Percentiles rank a stretch among this genome's conserved stretches.
Conservation (phyloP, 164 flowering plant genomes). For the Kingdonia uniflora region DNA sequence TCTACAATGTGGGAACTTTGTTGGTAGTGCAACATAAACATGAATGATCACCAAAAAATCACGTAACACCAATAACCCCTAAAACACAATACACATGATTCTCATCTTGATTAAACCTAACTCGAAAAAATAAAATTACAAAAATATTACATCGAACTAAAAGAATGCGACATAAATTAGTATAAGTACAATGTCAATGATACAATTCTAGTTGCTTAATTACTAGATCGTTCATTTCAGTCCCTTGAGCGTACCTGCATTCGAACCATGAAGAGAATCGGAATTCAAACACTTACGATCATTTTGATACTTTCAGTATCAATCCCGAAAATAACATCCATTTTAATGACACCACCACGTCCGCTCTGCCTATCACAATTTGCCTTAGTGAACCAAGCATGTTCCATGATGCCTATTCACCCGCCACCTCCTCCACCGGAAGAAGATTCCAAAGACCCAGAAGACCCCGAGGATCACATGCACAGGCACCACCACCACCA, state of each 20-base stretch:
- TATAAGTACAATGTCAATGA: no score
- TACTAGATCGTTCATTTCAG: no score
- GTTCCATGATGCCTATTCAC: background rate
- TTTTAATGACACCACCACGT: background rate
- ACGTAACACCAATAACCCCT: no score
- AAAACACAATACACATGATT: no score
- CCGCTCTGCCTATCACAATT: constrained; percentile 1
- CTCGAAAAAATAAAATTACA: no score
- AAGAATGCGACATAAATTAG: no score
- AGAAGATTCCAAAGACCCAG: background rate
- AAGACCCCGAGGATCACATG: background rate
- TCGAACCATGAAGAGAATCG: background rate
- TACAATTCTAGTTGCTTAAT: no score
- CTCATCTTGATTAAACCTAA: no score
- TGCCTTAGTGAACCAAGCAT: constrained; percentile 3
- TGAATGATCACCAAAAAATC: no score
- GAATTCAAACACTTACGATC: background rate
- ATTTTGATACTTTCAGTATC: background rate
- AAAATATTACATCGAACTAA: no score
- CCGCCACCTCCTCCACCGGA: background rate
- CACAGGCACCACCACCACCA: background rate
- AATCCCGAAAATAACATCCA: background rate
- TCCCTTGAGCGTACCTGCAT: background rate
- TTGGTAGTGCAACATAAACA: no score
- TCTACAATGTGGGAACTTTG: no score